Conservation (phyloP, 228 moss, liverwort and hornwort genomes). For the Sphagnum fallax region DNA sequence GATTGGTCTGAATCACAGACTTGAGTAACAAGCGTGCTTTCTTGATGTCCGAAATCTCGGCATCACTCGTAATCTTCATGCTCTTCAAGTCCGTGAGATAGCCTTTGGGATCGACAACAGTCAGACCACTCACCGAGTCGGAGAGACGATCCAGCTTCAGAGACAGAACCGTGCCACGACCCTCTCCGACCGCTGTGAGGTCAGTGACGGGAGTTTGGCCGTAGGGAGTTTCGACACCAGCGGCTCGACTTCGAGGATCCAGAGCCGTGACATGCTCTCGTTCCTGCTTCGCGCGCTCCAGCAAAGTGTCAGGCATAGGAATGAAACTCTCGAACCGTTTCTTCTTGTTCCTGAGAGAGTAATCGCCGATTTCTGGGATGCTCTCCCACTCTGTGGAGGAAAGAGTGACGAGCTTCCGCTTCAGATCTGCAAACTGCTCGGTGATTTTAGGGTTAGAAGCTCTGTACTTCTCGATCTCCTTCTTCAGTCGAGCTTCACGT, state of each 20-base stretch:
- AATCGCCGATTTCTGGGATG: constrained; percentile 93
- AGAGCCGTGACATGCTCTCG: constrained; percentile 94
- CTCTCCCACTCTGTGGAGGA: constrained; percentile 84
- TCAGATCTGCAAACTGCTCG: constrained; percentile 88
- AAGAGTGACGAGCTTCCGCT: constrained; percentile 75
- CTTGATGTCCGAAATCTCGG: constrained; percentile 87
- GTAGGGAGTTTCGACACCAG: constrained; percentile 82
- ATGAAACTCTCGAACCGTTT: constrained; percentile 90
- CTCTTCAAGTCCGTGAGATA: constrained; percentile 85
- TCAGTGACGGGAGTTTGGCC: constrained; percentile 90
- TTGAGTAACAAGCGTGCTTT: constrained; percentile 81
- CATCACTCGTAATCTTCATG: constrained; percentile 84
- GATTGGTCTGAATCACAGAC: constrained; percentile 86
- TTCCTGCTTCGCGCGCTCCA: constrained; percentile 94
- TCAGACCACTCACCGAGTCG: constrained; percentile 78
- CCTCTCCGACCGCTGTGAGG: constrained; percentile 92
- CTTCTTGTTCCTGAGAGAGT: constrained; percentile 85
- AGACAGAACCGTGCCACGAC: constrained; percentile 75
- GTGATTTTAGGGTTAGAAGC: constrained; percentile 96
- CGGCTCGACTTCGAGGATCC: constrained; percentile 83
- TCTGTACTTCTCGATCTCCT: constrained; percentile 84
- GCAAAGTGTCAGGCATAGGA: constrained; percentile 81
- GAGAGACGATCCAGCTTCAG: constrained; percentile 80
- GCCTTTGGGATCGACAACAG: constrained; percentile 85
- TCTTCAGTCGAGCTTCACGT: constrained; percentile 77